Evolutionary conservation across 2,329 filamentous ascomycete species (phyloP), one percentile per base, ranked within the genome.

Genomic region (Colletotrichum tamarilloi): DNA sequence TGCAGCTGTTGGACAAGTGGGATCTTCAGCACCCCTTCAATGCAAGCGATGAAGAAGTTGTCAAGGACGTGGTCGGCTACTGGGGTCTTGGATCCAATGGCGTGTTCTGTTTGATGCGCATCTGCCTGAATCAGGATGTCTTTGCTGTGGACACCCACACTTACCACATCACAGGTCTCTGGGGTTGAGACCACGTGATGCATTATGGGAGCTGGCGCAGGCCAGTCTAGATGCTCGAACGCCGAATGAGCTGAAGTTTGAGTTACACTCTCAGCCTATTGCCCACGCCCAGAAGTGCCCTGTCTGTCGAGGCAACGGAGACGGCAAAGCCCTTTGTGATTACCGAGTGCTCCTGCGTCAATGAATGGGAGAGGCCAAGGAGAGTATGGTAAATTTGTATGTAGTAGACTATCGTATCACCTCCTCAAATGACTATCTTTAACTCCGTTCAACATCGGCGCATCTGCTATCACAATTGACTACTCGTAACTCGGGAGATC

Each of bases 91-190:
- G 68, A 12, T 62, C 49, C 4, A 72, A 67, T 6, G 62, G 46
- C n/a, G 68, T 62, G 0, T 53, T 67, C 32, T 72, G 68, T 9
- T 32, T 72, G 11, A 12, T 72, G 56, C 67, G 63, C 14, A 67
- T 72, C 14, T 72, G 68, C 9, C 26, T 67, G 11, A 55, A 49
- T 16, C 62, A 57, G 4, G 46, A 67, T 14, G 28, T 56, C 5
- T 67, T 72, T 32, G 68, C 57, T 12, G 68, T 72, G 30, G 62
- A 72, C 46, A 57, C 62, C 7, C 68, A 72, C 46, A 38, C 49
- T 24, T 67, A 63, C 19, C 62, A 63, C 30, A 52, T 67, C n/a
- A 11, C 63, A 2, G 68, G 68, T 32, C 57, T 67, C 11, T 63
- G 63, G 63, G 49, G 62, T 5, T 72, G 57, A 35, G 49, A 16